These are phyloP conservation scores for Grosmannia huntii DNA, from an alignment of 2,329 filamentous ascomycete species.

Conservation along the genomic window DNA sequence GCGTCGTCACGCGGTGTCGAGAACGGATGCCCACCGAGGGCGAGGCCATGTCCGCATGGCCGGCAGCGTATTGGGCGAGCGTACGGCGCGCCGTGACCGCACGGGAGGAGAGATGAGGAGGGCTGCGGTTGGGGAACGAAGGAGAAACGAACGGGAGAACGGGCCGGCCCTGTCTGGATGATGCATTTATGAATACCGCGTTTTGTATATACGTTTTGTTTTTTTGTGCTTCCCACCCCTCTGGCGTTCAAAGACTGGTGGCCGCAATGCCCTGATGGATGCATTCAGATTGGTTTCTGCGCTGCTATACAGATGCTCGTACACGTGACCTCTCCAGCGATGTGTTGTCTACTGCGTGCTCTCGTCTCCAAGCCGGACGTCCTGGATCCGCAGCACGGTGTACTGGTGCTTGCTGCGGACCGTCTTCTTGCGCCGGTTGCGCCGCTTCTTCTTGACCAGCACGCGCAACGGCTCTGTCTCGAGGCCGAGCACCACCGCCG, in stretches of 20 bases:
- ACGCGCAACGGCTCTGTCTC: slow-evolving; percentile 68
- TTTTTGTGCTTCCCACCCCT: not conserved
- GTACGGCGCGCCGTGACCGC: slow-evolving; percentile 36
- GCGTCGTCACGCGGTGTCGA: slow-evolving; percentile 45
- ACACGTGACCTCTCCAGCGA: not conserved
- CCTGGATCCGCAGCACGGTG: slow-evolving; percentile 74
- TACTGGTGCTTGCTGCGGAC: slow-evolving; percentile 85
- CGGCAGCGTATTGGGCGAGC: slow-evolving; percentile 48
- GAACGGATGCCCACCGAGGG: slow-evolving; percentile 46
- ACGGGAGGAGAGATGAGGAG: slow-evolving; percentile 14
- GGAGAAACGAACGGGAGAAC: not conserved
- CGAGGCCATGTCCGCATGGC: slow-evolving; percentile 43
- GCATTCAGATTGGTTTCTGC: not conserved
- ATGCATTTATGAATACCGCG: not conserved
- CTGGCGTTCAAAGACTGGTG: not conserved
- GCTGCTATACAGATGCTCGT: not conserved
- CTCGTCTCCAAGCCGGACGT: slow-evolving; percentile 22
- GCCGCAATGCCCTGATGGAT: not conserved
- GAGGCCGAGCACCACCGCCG: slow-evolving; percentile 66
- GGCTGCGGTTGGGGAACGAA: not conserved
- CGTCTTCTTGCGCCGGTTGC: slow-evolving; percentile 57
- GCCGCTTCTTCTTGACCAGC: slow-evolving; percentile 73
- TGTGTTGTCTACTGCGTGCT: not conserved
- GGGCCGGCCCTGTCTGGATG: not conserved
- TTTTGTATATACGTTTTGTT: not conserved